Base-by-base conservation (phyloP, 2,329 filamentous ascomycete genomes). In the Thelonectria discophora region DNA sequence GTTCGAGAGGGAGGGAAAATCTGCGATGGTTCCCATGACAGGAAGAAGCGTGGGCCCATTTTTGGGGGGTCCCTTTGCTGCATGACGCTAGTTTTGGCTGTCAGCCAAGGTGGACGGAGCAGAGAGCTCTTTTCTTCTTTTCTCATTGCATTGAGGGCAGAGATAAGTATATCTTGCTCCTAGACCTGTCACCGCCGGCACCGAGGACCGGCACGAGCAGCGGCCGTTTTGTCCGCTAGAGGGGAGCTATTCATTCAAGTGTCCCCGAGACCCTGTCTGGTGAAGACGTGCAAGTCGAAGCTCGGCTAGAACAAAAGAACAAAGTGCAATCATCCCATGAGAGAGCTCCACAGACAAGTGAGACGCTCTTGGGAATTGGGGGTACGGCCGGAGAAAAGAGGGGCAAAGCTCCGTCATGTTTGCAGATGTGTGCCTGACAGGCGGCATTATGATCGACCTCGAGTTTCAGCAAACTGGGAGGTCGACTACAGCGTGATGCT, bases 1-100 rank as follows among this genome's bases (percentile, higher is more conserved):
- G 18, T 27, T 17, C 10, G n/a, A 52, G n/a, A 52, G 20, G 17
- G n/a, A 10, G 13, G 21, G 30, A 51, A 60, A 60, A 60, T 60
- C 58, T 60, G 58, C 47, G 40, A 47, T 24, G 58, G 58, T 60
- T 60, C 58, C 58, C 58, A 60, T 60, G 58, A 60, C 58, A 40
- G 40, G 57, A 52, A 21, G 45, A 34, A 32, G 56, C 51, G 50
- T 60, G 57, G 57, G 57, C 39, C 56, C 37, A 46, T 32, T 24
- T 48, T 58, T 50, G 40, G 32, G 18, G 18, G 39, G 27, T 30
- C 27, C 6, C 27, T 30, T 30, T 10, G 32, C 58, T 55, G 51
- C 52, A 60, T 60, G 47, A 52, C 46, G 46, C 58, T 56, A 60
- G 37, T 11, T 6, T 59, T 27, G 42, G 55, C 37, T 24, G 15